Evolutionary conservation across 306 rosid species (phyloP).

Genomic region (Dryas alaskensis): DNA sequence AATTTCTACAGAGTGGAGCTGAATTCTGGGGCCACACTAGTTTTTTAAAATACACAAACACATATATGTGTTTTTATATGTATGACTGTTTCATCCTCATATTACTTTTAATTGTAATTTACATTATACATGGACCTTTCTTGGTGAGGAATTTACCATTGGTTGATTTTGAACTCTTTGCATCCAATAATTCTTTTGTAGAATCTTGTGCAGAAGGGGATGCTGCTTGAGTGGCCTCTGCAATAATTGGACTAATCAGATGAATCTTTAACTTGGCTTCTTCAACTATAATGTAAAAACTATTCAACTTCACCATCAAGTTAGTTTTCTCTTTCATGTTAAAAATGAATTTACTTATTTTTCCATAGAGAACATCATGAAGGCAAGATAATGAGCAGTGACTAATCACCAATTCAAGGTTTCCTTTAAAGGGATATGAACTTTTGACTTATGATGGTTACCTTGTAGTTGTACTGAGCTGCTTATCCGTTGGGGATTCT

Average conservation of each 20-base stretch:
- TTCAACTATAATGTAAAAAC: neutral
- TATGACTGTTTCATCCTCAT: neutral
- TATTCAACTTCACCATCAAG: neutral
- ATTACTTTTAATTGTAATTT: neutral
- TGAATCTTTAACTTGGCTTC: neutral
- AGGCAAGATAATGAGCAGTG: neutral
- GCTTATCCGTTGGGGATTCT: conserved; percentile 8
- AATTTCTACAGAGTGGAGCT: no score
- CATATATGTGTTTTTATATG: no score
- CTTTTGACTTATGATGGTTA: neutral
- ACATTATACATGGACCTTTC: neutral
- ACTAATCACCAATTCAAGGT: neutral
- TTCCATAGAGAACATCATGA: neutral
- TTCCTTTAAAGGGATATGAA: neutral
- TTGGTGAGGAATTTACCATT: neutral
- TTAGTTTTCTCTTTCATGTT: neutral
- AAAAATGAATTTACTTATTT: neutral
- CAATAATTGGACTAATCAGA: neutral
- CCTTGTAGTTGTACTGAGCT: conserved; percentile 1
- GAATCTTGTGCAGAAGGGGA: neutral
- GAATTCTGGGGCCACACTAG: no score
- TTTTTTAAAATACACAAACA: no score
- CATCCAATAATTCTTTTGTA: neutral
- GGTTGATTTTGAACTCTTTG: neutral
- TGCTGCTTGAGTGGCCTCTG: conserved; percentile 11